These are phyloP conservation scores for Tolypocladium endophyticum DNA, from an alignment of 2,329 filamentous ascomycete genomes.

Conservation along the genomic window DNA sequence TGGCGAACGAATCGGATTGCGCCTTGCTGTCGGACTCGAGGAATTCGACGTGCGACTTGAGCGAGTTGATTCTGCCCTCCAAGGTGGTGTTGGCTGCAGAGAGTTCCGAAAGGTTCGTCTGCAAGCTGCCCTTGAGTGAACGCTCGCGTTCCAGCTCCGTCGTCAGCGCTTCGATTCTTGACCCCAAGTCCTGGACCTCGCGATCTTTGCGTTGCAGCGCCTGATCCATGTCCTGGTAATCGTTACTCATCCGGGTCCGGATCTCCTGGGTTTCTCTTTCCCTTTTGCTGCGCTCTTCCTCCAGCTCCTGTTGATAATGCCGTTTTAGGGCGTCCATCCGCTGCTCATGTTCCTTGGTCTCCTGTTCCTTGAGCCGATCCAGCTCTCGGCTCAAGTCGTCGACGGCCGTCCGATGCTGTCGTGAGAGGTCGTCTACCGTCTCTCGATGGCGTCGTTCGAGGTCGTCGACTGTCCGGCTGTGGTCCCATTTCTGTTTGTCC, in stretches of 20 bases:
- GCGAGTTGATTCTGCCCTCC: constrained; percentile 63
- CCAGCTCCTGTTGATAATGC: constrained; percentile 52
- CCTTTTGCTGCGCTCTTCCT: constrained; percentile 50
- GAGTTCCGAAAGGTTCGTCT: constrained; percentile 45
- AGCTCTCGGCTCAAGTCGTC: constrained; percentile 35
- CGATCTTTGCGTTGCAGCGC: constrained; percentile 41
- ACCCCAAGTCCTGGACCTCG: constrained; percentile 38
- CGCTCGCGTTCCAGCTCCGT: constrained; percentile 53
- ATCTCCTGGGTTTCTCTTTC: constrained; percentile 57
- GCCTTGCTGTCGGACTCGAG: constrained; percentile 83
- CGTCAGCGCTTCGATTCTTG: constrained; percentile 32
- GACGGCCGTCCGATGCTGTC: constrained; percentile 21
- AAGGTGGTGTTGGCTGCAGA: constrained; percentile 53
- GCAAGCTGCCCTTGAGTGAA: constrained; percentile 42
- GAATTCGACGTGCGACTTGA: constrained; percentile 77
- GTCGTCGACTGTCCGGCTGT: constrained; percentile 41
- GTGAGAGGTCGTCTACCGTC: constrained; percentile 20
- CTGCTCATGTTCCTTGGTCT: constrained; percentile 52
- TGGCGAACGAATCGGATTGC: constrained; percentile 75
- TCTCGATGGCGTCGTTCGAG: constrained; percentile 28
- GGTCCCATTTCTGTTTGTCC: constrained; percentile 25
- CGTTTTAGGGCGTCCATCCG: constrained; percentile 56
- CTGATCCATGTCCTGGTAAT: constrained; percentile 39
- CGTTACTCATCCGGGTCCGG: constrained; percentile 38
- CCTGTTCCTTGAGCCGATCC: constrained; percentile 27